phyloP scores from a whole-genome alignment of 2,329 filamentous ascomycete genomes.

The Colletotrichum sp. region DNA sequence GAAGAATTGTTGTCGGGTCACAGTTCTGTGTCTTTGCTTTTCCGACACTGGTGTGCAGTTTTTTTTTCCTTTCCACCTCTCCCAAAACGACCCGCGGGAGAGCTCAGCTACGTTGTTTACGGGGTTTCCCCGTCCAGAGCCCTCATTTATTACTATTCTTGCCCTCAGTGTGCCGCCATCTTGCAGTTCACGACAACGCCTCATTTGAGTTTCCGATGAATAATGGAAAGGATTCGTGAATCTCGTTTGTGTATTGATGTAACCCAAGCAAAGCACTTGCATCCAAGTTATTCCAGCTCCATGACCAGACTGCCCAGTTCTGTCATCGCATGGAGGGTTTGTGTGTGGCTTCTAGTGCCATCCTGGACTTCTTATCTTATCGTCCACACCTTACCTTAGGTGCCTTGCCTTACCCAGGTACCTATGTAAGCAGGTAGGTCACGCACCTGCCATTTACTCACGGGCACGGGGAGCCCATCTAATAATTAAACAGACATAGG shows the following conservation, averaged over 20 bases:
- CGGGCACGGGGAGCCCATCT: background rate
- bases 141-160: background rate
- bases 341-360: background rate
- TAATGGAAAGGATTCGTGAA: background rate
- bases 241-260: background rate
- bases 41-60: background rate
- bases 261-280: background rate
- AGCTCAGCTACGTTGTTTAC: background rate
- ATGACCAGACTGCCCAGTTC: background rate
- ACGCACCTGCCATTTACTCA: background rate
- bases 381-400: background rate
- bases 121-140: background rate
- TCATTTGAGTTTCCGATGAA: background rate
- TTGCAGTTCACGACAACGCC: background rate
- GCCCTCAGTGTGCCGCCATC: background rate
- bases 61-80: background rate
- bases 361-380: background rate
- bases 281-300: background rate
- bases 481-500: background rate
- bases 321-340: background rate
- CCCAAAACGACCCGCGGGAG: background rate
- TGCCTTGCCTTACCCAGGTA: background rate
- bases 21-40: background rate
- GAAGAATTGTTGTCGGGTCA: background rate
- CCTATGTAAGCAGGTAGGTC: background rate